These are phyloP conservation scores for Geotrichum bryndzae DNA, from an alignment of 1,139 yeast genomes.

Conservation along the genomic window DNA sequence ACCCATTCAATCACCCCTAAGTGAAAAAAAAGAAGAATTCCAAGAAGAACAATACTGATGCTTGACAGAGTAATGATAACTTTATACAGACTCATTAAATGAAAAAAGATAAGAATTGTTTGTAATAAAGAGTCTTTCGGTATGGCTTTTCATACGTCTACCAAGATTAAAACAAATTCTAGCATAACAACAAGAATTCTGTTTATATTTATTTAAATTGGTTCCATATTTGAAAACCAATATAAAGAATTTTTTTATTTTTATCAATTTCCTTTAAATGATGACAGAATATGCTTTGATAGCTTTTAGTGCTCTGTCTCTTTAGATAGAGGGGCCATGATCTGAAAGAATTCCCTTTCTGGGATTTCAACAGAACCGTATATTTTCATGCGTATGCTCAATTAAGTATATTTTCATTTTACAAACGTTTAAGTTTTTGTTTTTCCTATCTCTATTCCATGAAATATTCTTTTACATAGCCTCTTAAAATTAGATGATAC, in stretches of 20 bases:
- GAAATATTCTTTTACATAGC: not conserved
- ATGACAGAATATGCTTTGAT: too few relatives aligned
- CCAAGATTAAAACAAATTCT: not conserved
- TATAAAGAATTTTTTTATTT: not conserved
- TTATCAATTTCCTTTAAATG: too few relatives aligned
- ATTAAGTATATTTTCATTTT: not conserved
- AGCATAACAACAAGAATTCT: not conserved
- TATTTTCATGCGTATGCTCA: not conserved
- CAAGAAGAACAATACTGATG: not conserved
- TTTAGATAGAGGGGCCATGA: not conserved
- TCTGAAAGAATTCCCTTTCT: slow-evolving; percentile 11
- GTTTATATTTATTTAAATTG: not conserved
- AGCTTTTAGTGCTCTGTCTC: too few relatives aligned
- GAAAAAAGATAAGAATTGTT: not conserved
- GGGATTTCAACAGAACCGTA: slow-evolving; percentile 13
- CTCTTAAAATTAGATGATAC: not conserved
- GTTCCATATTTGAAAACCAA: not conserved
- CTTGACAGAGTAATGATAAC: not conserved
- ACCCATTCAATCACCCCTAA: slow-evolving; percentile 15
- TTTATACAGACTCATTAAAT: not conserved
- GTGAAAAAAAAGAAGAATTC: slow-evolving; percentile 12
- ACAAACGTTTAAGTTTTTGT: not conserved
- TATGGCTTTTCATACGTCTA: not conserved
- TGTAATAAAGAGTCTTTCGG: not conserved
- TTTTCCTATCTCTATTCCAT: not conserved